These are phyloP conservation scores for Posidonia oceanica DNA, from an alignment of 116 monocot genomes.

Conservation along the genomic window DNA sequence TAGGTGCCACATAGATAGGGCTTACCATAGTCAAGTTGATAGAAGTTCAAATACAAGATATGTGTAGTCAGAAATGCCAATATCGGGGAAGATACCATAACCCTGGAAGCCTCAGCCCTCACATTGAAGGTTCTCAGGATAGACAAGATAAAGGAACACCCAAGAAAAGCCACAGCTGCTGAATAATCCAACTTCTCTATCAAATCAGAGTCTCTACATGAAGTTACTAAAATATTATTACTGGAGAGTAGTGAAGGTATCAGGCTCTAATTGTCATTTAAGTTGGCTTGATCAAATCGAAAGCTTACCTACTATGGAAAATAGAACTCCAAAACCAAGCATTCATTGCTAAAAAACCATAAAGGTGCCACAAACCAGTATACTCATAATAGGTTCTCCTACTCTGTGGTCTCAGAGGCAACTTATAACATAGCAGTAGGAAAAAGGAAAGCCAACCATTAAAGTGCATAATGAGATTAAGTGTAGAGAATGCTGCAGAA, in stretches of 20 bases:
- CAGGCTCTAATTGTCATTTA: not conserved
- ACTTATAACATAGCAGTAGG: slow-evolving; percentile 49
- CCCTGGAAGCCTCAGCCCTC: slow-evolving; percentile 54
- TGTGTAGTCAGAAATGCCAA: slow-evolving; percentile 85
- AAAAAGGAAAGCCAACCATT: slow-evolving; percentile 76
- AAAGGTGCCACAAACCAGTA: slow-evolving; percentile 72
- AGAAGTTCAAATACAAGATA: slow-evolving; percentile 73
- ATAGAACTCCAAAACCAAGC: slow-evolving; percentile 82
- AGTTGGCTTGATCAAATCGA: too few relatives aligned
- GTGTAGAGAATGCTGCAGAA: slow-evolving; percentile 52
- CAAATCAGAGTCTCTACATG: slow-evolving; percentile 48
- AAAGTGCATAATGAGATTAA: slow-evolving; percentile 67
- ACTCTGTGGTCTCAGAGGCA: slow-evolving; percentile 55
- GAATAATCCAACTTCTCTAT: slow-evolving; percentile 65
- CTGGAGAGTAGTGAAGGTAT: not conserved
- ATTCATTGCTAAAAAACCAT: slow-evolving; percentile 72
- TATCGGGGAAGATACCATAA: slow-evolving; percentile 68
- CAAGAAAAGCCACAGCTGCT: slow-evolving; percentile 57
- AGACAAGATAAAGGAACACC: slow-evolving; percentile 45
- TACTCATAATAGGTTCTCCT: slow-evolving; percentile 68
- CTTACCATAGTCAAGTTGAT: slow-evolving; percentile 63
- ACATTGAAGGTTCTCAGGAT: slow-evolving; percentile 60
- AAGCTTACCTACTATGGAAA: slow-evolving; percentile 47
- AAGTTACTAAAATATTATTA: not conserved
- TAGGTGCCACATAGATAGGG: not conserved